Conservation (phyloP, 768 basidiomycete genomes). For the Leccinum arenicola region DNA sequence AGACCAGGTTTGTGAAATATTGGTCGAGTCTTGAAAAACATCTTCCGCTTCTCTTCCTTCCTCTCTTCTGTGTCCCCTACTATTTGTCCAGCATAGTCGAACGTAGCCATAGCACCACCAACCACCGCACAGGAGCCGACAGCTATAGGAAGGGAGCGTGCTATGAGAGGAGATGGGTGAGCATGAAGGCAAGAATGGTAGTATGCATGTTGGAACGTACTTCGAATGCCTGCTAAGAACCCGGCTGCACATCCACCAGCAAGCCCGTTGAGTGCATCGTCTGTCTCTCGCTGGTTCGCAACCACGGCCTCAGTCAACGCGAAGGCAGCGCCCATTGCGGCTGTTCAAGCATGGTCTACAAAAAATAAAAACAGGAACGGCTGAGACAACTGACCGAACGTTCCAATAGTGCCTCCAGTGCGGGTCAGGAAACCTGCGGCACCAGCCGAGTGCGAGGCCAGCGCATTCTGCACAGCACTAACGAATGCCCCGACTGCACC, state of each 20-base stretch:
- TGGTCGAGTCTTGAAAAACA: constrained; percentile 77
- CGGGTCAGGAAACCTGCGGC: constrained; percentile 85
- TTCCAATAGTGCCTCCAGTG: constrained; percentile 85
- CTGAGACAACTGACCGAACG: constrained; percentile 66
- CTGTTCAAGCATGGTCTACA: constrained; percentile 38
- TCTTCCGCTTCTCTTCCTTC: constrained; percentile 68
- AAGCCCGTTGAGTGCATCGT: constrained; percentile 81
- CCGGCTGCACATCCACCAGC: constrained; percentile 92
- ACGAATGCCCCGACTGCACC: constrained; percentile 65
- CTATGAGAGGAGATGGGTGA: constrained; percentile 38
- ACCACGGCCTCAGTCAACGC: constrained; percentile 77
- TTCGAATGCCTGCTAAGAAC: constrained; percentile 83
- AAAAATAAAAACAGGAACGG: background rate
- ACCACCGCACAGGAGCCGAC: constrained; percentile 75
- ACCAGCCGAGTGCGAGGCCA: constrained; percentile 72
- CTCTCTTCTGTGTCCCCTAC: constrained; percentile 43
- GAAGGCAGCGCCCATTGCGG: constrained; percentile 86
- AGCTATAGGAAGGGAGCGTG: constrained; percentile 80
- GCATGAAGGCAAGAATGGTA: constrained; percentile 1
- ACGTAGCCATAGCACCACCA: constrained; percentile 77
- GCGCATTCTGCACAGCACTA: constrained; percentile 76
- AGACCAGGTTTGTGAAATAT: constrained; percentile 32
- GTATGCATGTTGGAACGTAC: constrained; percentile 38
- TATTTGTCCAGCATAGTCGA: constrained; percentile 74
- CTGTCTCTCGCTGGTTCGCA: constrained; percentile 74